Percentiles rank a stretch among this genome's conserved stretches.
These are phyloP conservation scores for Botrytis squamosa DNA, from an alignment of 2,329 filamentous ascomycete genomes.

Conservation along the genomic window DNA sequence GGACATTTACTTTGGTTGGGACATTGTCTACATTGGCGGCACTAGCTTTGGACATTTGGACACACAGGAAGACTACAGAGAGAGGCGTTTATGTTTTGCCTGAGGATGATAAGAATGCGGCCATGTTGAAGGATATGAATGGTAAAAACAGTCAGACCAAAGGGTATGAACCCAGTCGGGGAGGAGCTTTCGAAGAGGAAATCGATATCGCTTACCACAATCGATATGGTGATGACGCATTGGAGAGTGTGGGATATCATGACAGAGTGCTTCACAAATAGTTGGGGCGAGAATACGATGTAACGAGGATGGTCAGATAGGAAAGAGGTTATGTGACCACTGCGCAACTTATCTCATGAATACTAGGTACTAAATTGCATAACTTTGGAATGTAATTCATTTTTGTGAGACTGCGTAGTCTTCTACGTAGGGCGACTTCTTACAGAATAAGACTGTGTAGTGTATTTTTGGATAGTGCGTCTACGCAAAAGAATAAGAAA, in stretches of 20 bases:
- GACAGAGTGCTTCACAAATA: not conserved
- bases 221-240: slow-evolving; percentile 29
- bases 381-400: not conserved
- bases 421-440: not conserved
- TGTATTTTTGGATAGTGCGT: not conserved
- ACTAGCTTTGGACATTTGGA: slow-evolving; percentile 32
- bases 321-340: not conserved
- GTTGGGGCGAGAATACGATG: not conserved
- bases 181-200: slow-evolving; percentile 20
- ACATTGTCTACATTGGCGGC: slow-evolving; percentile 32
- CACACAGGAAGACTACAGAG: slow-evolving; percentile 26
- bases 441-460: not conserved
- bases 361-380: not conserved
- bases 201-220: slow-evolving; percentile 35
- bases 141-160: slow-evolving; percentile 19
- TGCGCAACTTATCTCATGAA: not conserved
- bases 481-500: not conserved
- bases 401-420: not conserved
- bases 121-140: slow-evolving; percentile 27
- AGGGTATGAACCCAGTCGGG: slow-evolving; percentile 27
- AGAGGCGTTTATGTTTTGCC: slow-evolving; percentile 32
- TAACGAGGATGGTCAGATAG: not conserved
- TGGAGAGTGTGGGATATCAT: slow-evolving; percentile 9
- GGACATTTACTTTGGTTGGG: slow-evolving; percentile 35
- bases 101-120: slow-evolving; percentile 34